Evolutionary conservation across 192 early-diverging fungal species (phyloP), one percentile per base, ranked within the genome.

Genomic region (Backusella mclennaniae): DNA sequence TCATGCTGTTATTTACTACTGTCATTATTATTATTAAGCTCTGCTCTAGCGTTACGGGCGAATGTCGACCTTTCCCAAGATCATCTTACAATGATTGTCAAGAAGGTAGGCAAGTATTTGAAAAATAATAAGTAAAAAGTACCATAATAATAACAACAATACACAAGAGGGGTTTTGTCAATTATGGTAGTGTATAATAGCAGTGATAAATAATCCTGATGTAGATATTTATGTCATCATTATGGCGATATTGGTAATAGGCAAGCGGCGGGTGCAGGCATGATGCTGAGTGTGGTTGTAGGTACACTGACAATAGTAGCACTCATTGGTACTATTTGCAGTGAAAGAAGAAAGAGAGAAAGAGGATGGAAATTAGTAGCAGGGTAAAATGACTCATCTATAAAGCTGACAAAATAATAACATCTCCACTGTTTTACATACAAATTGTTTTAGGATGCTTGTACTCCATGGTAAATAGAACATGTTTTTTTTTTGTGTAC

Each of bases 51-150:
- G 31, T 73, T 38, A 72, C 77, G 31, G 77, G 77, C 8, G 77
- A 78, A 26, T 78, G 77, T 68, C 53, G 66, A 73, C 46, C 77
- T 19, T 78, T 78, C 73, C 77, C 77, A 78, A 73, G 71, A 73
- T 44, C 35, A 52, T 66, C 66, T 14, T 31, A 56, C 7, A 29
- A 56, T 21, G 77, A 78, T 67, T 78, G 77, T 67, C 67, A 26
- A 46, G 66, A 78, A 73, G 71, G 71, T 78, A 73, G 29, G 23
- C 35, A 17, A 67, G 14, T 19, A n/a, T 14, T 15, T n/a, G 14
- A n/a, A 56, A 7, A 41, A 38, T 19, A 33, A 77, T 4, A 77
- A 44, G 11, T 39, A 11, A 39, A 39, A 66, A 44, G 19, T 63
- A 29, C 21, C 31, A 33, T 26, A 23, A 66, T 36, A 39, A n/a